Conservation (phyloP, 768 basidiomycete species). For the Termitomyces sp. region DNA sequence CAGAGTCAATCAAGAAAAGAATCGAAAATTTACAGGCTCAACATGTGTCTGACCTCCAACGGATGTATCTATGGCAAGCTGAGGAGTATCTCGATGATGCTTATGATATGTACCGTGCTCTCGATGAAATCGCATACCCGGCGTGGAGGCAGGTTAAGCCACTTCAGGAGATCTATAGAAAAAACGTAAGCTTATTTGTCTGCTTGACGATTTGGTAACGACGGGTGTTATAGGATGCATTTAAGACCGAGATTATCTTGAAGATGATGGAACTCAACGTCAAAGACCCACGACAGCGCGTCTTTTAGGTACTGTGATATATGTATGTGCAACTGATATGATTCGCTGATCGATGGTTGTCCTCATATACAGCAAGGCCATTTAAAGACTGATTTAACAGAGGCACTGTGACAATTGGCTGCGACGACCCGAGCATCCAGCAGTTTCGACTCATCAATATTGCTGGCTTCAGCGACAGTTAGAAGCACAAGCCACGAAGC, state of each 20-base stretch:
- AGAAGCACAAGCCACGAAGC: too few relatives aligned
- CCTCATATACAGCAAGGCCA: not conserved
- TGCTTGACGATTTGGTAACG: not conserved
- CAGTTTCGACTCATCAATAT: not conserved
- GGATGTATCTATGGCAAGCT: conserved; percentile 30
- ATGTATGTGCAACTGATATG: not conserved
- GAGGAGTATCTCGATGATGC: conserved; percentile 31
- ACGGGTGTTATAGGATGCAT: conserved; percentile 7
- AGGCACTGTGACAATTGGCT: not conserved
- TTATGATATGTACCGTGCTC: conserved; percentile 26
- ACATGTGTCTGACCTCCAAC: conserved; percentile 30
- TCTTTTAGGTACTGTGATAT: not conserved
- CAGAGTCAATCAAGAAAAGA: conserved; percentile 19
- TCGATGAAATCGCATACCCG: conserved; percentile 23
- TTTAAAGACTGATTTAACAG: not conserved
- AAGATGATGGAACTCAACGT: conserved; percentile 16
- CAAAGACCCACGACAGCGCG: conserved; percentile 21
- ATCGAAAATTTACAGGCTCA: conserved; percentile 24
- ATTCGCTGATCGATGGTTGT: not conserved
- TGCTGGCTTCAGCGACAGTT: not conserved
- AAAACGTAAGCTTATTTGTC: conserved; percentile 30
- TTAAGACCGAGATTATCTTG: conserved; percentile 19
- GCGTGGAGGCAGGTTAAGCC: conserved; percentile 42
- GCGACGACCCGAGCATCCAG: not conserved
- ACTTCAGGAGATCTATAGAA: conserved; percentile 33